Percentiles rank a stretch among this genome's conserved stretches.
phyloP scores from a whole-genome alignment of 768 basidiomycete genomes.

The Neoboletus brunneissimus region DNA sequence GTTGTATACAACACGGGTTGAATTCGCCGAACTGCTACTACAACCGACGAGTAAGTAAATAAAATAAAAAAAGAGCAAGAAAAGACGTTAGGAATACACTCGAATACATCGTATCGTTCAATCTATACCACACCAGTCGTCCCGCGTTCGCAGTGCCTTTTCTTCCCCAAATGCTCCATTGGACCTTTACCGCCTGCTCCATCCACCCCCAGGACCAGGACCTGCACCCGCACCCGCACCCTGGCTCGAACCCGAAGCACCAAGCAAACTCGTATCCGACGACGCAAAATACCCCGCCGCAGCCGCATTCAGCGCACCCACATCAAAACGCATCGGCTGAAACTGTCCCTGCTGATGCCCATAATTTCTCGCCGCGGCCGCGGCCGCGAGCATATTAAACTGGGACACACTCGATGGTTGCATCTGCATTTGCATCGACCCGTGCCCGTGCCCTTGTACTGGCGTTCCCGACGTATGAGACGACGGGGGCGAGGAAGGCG shows the following conservation, averaged over 20 bases:
- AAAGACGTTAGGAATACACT: constrained; percentile 6
- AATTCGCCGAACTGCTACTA: not conserved
- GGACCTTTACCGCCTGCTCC: constrained; percentile 13
- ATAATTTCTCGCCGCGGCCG: constrained; percentile 25
- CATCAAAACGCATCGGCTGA: constrained; percentile 20
- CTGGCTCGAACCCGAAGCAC: constrained; percentile 5
- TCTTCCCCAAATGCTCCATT: not conserved
- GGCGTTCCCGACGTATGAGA: not conserved
- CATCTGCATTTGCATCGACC: too few relatives aligned
- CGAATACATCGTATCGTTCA: not conserved
- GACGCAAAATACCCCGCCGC: constrained; percentile 19
- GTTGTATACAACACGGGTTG: not conserved
- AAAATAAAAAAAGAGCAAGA: not conserved
- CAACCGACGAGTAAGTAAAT: not conserved
- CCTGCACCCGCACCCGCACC: not conserved
- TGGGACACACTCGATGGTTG: constrained; percentile 20
- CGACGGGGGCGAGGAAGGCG: constrained; percentile 6
- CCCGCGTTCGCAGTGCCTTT: not conserved
- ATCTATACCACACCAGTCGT: not conserved
- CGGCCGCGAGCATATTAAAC: constrained; percentile 27
- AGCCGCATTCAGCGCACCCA: constrained; percentile 13
- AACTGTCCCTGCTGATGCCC: constrained; percentile 21
- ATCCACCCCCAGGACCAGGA: not conserved
- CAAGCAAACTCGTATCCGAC: constrained; percentile 16
- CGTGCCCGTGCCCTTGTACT: not conserved